phyloP scores from a whole-genome alignment of 1,139 yeast species.

The Kluyveromyces marxianus region DNA sequence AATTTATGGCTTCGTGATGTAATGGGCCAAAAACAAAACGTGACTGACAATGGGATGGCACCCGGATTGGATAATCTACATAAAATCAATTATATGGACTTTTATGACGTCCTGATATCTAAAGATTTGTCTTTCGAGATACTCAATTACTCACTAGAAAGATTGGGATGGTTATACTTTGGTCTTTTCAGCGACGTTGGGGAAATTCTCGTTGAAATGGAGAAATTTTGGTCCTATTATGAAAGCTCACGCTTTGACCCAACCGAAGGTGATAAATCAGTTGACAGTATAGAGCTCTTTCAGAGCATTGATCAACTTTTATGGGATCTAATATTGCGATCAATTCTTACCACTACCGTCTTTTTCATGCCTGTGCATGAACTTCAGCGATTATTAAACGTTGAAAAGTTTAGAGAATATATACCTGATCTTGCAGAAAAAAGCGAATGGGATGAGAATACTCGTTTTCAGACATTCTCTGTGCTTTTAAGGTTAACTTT shows the following conservation, averaged over 20 bases:
- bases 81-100: conserved; percentile 9
- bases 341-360: conserved; percentile 23
- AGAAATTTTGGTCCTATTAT: conserved; percentile 18
- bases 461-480: conserved; percentile 11
- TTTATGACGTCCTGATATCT: conserved; percentile 13
- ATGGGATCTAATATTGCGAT: conserved; percentile 24
- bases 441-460: conserved; percentile 13
- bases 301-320: conserved; percentile 19
- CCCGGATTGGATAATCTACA: background rate
- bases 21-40: background rate
- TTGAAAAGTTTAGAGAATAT: background rate
- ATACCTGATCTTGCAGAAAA: conserved; percentile 1
- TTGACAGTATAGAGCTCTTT: background rate
- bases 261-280: background rate
- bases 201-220: conserved; percentile 23
- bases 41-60: background rate
- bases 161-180: conserved; percentile 27
- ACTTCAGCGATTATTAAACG: conserved; percentile 11
- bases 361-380: conserved; percentile 22
- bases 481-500: conserved; percentile 16
- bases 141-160: conserved; percentile 26
- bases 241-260: background rate
- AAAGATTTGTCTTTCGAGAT: conserved; percentile 19
- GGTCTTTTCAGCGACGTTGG: conserved; percentile 27
- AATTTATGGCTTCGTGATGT: background rate